Percentiles rank a stretch among this genome's conserved stretches.
These are phyloP conservation scores for Naegleria gruberi DNA, from an alignment of 208 protist species.

Conservation along the genomic window DNA sequence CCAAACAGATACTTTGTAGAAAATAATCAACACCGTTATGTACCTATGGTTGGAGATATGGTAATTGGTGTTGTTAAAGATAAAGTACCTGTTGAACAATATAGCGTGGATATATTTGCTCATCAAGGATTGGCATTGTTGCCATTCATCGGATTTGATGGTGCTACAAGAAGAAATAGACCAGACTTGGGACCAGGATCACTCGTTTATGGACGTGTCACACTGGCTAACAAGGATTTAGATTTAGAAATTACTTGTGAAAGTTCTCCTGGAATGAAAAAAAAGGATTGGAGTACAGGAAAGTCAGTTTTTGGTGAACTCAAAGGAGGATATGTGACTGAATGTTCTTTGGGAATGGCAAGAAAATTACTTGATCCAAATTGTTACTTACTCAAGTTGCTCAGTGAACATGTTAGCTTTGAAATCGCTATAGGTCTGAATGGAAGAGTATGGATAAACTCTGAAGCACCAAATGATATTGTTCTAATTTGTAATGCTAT, in stretches of 20 bases:
- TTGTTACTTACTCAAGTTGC: not conserved
- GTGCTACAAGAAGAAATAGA: conserved; percentile 18
- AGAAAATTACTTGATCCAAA: conserved; percentile 14
- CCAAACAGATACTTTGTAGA: conserved; percentile 7
- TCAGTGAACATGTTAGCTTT: not conserved
- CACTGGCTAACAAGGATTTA: conserved; percentile 16
- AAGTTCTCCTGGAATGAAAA: not conserved
- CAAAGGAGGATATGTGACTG: conserved; percentile 14
- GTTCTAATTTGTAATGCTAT: conserved; percentile 5
- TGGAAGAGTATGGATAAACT: conserved; percentile 25
- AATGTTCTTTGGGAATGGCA: not conserved
- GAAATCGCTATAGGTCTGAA: conserved; percentile 23
- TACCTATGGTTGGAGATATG: not conserved
- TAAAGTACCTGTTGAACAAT: not conserved
- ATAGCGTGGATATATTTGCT: conserved; percentile 8
- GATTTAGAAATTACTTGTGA: conserved; percentile 20
- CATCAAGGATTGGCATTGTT: not conserved
- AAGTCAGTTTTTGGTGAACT: conserved; percentile 9
- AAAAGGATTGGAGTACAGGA: conserved; percentile 17
- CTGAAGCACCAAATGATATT: not conserved
- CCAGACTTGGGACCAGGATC: not conserved
- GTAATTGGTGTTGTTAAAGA: conserved; percentile 19
- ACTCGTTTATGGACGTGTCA: conserved; percentile 12
- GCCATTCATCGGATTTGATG: not conserved
- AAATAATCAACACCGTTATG: not conserved